Evolutionary conservation across 306 rosid species (phyloP), one percentile per base, ranked within the genome.

Genomic region (Cercis canadensis): DNA sequence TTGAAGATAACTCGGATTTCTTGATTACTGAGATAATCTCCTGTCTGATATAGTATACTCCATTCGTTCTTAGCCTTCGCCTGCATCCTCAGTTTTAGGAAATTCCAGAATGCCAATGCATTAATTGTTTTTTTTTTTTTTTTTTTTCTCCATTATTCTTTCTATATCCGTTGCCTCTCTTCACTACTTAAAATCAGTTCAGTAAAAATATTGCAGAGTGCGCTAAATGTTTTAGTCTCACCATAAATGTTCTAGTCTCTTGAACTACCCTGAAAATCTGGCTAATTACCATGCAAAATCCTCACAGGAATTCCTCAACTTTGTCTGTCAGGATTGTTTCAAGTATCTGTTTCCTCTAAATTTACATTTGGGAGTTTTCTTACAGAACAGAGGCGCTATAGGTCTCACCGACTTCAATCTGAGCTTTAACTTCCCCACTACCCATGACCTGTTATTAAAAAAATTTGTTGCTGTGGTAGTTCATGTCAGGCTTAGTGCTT

Each of bases 21-120:
- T 84, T 57, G 75, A 18, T 81, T 70, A 74, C 73, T 61, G 86
- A 69, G 81, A 63, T 70, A 78, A 78, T 75, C 57, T 78, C 40
- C 43, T 49, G 72, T 37, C 44, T 52, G 68, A 39, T 62, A 54
- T 7, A 39, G 12, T 70, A 4, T 5, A 1, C 14, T 16, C 67
- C 10, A 5, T 6, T 4, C 1, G 9, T 37, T 37, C 43, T 37
- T 37, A 37, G 10, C 8, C 43, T 9, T 24, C 29, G 29, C 29
- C 29, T 61, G 19, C 33, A 12, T n/a, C n/a, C n/a, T n/a, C n/a
- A n/a, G n/a, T n/a, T n/a, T n/a, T n/a, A n/a, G n/a, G n/a, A 45
- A n/a, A 34, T 41, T 15, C 24, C 12, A 8, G 50, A 17, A 63
- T 73, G 58, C 17, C 46, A 67, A 67, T 59, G 64, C 18, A 18